A percentile compares a stretch with the other conserved stretches of the same genome.
These are phyloP conservation scores for Lasiodiplodia sp. DNA, from an alignment of 2,329 filamentous ascomycete genomes.

Conservation along the genomic window DNA sequence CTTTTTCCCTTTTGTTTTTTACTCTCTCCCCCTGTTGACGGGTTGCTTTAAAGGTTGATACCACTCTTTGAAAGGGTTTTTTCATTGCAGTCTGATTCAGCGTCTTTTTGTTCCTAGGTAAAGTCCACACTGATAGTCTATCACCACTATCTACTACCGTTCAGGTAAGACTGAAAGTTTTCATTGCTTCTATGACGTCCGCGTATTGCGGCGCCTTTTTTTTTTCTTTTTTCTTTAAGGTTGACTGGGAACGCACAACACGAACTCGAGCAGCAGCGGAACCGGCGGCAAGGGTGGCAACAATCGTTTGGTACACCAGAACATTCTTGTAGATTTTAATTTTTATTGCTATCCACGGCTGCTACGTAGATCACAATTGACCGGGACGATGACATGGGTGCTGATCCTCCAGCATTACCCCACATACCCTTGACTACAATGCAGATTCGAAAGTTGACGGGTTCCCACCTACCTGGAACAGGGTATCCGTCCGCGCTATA, in stretches of 20 bases:
- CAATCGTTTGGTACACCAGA: neutral
- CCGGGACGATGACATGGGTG: neutral
- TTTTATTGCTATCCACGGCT: slow-evolving; percentile 4
- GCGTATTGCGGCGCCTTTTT: neutral
- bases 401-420: neutral
- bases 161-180: neutral
- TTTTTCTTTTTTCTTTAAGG: neutral
- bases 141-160: neutral
- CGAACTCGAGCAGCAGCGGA: neutral
- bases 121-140: neutral
- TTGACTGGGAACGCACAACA: neutral
- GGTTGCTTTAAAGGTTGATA: slow-evolving; percentile 7
- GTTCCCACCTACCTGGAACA: slow-evolving; percentile 1
- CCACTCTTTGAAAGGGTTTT: slow-evolving; percentile 22
- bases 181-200: neutral
- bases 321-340: slow-evolving; percentile 19
- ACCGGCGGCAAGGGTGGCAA: neutral
- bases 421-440: neutral
- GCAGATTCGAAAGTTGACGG: neutral
- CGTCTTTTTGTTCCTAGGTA: neutral
- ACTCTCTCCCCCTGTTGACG: neutral
- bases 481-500: neutral
- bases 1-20: neutral
- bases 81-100: neutral
- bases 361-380: neutral